Percentiles rank a stretch among this genome's conserved stretches.
phyloP scores from a whole-genome alignment of 2,329 filamentous ascomycete species.

The Metarhizium anisopliae region DNA sequence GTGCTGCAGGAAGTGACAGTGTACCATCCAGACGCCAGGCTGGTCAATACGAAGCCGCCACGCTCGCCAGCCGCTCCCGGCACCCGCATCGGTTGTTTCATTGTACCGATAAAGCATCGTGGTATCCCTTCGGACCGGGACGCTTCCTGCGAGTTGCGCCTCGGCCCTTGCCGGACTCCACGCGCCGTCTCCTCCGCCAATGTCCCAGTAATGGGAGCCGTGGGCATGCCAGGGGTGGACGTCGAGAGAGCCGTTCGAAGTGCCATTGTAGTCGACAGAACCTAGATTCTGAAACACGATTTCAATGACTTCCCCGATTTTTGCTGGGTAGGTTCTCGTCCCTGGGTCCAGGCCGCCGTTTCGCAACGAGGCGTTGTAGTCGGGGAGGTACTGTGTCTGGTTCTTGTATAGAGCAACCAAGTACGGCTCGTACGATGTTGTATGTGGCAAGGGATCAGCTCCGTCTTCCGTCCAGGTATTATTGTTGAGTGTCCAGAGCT shows the following conservation, averaged over 20 bases:
- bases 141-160: neutral
- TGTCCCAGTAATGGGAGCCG: conserved; percentile 10
- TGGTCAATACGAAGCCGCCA: conserved; percentile 42
- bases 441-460: neutral
- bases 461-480: conserved; percentile 8
- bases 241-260: conserved; percentile 1
- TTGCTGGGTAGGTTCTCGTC: conserved; percentile 40
- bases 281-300: conserved; percentile 38
- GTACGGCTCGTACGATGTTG: neutral
- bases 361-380: conserved; percentile 38
- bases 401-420: conserved; percentile 1
- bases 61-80: conserved; percentile 47
- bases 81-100: conserved; percentile 25
- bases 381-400: conserved; percentile 20
- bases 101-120: conserved; percentile 20
- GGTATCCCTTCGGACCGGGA: neutral
- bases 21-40: conserved; percentile 51
- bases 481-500: conserved; percentile 9
- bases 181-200: conserved; percentile 9
- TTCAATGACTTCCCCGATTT: conserved; percentile 46
- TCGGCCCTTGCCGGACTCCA: conserved; percentile 5
- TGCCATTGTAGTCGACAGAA: conserved; percentile 17
- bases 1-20: conserved; percentile 50
- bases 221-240: conserved; percentile 12
- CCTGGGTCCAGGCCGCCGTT: conserved; percentile 45